Evolutionary conservation across 1,284 basidiomycete genomes (phyloP).

Genomic region (Ganoderma leucocontextum): DNA sequence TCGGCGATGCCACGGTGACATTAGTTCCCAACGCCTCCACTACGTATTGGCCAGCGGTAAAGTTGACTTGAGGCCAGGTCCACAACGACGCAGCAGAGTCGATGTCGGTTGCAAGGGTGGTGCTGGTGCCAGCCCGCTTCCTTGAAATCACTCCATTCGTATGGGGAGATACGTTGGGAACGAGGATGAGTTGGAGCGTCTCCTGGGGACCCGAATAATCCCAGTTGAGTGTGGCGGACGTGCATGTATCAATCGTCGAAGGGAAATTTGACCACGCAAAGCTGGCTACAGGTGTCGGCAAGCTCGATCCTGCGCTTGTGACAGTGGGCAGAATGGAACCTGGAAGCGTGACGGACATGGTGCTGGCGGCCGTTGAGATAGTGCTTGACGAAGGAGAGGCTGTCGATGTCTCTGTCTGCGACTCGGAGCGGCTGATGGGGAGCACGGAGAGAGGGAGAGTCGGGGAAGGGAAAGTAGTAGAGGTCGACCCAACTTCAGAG

Average conservation of each 20-base stretch:
- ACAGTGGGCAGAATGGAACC: slow-evolving; percentile 3
- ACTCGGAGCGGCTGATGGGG: not conserved
- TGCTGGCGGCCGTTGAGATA: not conserved
- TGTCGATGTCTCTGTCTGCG: not conserved
- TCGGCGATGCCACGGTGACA: slow-evolving; percentile 17
- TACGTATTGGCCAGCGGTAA: slow-evolving; percentile 39
- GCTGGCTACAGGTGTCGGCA: not conserved
- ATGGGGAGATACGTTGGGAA: not conserved
- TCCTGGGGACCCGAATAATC: not conserved
- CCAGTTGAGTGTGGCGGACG: not conserved
- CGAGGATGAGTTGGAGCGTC: not conserved
- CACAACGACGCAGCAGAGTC: slow-evolving; percentile 12
- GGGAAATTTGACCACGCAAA: not conserved
- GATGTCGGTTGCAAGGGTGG: not conserved
- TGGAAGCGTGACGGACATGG: not conserved
- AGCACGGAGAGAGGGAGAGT: not conserved
- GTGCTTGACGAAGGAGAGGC: not conserved
- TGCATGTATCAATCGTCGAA: slow-evolving; percentile 3
- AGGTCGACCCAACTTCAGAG: not conserved
- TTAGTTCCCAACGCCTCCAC: slow-evolving; percentile 24
- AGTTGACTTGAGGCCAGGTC: slow-evolving; percentile 37
- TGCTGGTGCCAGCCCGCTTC: not conserved
- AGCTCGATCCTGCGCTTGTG: slow-evolving; percentile 16
- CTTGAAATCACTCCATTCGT: not conserved
- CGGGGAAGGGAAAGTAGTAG: not conserved